Base-by-base conservation (phyloP, 176 grass and related monocot genomes). In the Hyparrhenia diplandra region DNA sequence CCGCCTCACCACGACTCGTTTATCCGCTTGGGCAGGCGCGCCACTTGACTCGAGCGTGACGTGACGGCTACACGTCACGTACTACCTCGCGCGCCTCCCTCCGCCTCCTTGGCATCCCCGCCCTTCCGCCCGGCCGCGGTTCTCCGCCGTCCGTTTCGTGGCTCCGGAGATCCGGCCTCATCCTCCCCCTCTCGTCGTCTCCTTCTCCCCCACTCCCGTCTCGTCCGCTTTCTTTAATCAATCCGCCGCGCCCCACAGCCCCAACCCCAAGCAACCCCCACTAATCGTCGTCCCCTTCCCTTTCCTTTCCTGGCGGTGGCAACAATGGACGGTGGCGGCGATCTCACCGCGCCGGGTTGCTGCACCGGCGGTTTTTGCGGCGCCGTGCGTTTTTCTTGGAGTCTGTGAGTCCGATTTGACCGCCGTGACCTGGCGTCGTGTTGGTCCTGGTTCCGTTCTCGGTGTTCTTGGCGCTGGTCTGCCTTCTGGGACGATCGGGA, bases 11-110 rank as follows among this genome's bases (percentile, higher is more conserved):
- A 41, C 67, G 64, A 58, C 70, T 81, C 21, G 52, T 64, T 81
- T 85, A 89, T 89, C 87, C 87, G 85, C 78, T 89, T 89, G 87
- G 70, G 60, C 76, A 29, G 12, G 32, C 57, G 43, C 42, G 76
- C 77, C 77, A 67, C 77, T 80, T 68, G 77, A 49, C 28, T 17
- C 70, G 69, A 46, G 23, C 24, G 47, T 43, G 71, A 30, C n/a
- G n/a, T n/a, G n/a, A n/a, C 71, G 71, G 71, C 35, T 10, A 16
- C 36, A 35, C 43, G 43, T 12, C 36, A n/a, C n/a, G n/a, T n/a
- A n/a, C n/a, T n/a, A n/a, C n/a, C n/a, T 27, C 43, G 43, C 30
- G 37, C n/a, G 4, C 49, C 21, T 67, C 21, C 24, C 73, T 34
- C 14, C 10, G 7, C 18, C 25, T 39, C n/a, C 64, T 55, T 3